Evolutionary conservation across 352 stramenopile species (phyloP).

Genomic region (Globisporangium nagaii): DNA sequence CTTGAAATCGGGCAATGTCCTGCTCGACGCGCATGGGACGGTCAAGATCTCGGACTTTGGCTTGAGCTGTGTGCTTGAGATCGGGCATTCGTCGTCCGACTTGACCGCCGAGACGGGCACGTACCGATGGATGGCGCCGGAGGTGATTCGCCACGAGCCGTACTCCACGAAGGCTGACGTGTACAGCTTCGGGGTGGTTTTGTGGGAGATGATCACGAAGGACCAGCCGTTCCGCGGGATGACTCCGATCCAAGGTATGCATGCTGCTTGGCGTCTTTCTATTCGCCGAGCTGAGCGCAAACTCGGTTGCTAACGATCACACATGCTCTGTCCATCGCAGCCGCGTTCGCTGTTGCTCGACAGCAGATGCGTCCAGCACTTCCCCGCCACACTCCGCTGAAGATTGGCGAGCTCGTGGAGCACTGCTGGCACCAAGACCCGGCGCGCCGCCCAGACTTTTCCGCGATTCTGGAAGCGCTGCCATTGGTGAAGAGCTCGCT

Average conservation of each 20-base stretch:
- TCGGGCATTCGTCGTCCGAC: conserved; percentile 58
- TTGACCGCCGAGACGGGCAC: conserved; percentile 84
- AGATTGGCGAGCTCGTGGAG: conserved; percentile 77
- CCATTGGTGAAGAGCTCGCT: conserved; percentile 74
- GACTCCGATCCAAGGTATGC: conserved; percentile 76
- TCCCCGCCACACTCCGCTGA: conserved; percentile 74
- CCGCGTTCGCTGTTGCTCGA: conserved; percentile 79
- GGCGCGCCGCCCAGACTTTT: conserved; percentile 66
- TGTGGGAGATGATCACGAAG: conserved; percentile 83
- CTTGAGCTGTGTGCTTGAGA: conserved; percentile 80
- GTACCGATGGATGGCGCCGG: conserved; percentile 94
- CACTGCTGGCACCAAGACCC: conserved; percentile 84
- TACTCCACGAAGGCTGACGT: conserved; percentile 95
- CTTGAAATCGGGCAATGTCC: conserved; percentile 94
- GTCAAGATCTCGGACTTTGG: conserved; percentile 89
- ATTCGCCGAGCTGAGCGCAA: no score
- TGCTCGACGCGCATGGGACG: conserved; percentile 76
- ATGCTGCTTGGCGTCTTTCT: no score
- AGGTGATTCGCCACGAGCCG: conserved; percentile 91
- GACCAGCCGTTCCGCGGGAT: conserved; percentile 82
- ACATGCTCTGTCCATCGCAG: conserved; percentile 18
- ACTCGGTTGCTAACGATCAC: background rate
- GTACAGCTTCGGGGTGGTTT: conserved; percentile 90
- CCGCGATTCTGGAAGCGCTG: conserved; percentile 66
- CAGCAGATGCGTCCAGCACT: conserved; percentile 82